A percentile compares a stretch with the other conserved stretches of the same genome.
Conservation (phyloP, 148 eudicot genomes). For the Selenicereus undatus region DNA sequence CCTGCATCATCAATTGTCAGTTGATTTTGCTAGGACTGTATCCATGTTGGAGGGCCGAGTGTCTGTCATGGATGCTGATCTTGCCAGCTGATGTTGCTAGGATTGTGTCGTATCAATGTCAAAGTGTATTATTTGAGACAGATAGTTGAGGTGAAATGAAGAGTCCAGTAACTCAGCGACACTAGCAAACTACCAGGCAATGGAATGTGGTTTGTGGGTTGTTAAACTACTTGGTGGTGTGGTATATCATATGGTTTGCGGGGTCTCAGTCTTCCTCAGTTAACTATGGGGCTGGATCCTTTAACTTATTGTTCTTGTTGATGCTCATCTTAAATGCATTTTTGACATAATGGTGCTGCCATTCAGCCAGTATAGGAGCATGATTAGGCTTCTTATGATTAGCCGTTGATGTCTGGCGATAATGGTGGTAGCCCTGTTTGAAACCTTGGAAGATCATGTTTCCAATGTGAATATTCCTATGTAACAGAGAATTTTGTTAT, state of each 20-base stretch:
- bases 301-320: too few species aligned
- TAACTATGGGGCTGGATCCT: background rate
- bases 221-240: background rate
- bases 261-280: background rate
- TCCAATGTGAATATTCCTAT: background rate
- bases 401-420: background rate
- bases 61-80: background rate
- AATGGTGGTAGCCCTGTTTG: background rate
- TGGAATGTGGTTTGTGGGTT: background rate
- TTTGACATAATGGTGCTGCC: background rate
- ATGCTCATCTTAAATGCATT: background rate
- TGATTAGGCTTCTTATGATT: background rate
- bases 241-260: too few species aligned
- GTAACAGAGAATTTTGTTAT: background rate
- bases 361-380: background rate
- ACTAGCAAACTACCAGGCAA: background rate
- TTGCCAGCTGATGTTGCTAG: background rate
- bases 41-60: background rate
- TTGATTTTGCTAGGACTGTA: background rate
- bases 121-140: too few species aligned
- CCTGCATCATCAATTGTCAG: background rate
- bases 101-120: too few species aligned
- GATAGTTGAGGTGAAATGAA: background rate
- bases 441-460: background rate
- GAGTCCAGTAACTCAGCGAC: background rate